Conservation (phyloP, 2,329 filamentous ascomycete genomes). For the Macroventuria anomochaeta region DNA sequence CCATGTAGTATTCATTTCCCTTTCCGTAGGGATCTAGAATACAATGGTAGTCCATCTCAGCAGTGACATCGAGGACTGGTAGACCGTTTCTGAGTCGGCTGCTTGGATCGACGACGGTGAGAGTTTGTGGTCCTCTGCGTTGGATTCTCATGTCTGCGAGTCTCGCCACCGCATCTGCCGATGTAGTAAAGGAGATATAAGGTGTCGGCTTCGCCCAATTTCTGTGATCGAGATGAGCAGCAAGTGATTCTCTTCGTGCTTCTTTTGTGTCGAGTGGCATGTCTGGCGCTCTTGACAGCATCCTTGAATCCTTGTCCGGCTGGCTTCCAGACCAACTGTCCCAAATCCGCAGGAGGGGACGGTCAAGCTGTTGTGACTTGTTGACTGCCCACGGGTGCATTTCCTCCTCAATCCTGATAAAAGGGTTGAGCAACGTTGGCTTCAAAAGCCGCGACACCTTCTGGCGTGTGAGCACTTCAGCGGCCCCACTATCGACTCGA, state of each 20-base stretch:
- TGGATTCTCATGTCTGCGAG: slow-evolving; percentile 1
- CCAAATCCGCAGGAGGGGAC: slow-evolving; percentile 19
- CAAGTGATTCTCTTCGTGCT: not conserved
- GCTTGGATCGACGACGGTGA: slow-evolving; percentile 21
- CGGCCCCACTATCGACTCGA: not conserved
- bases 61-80: slow-evolving; percentile 18
- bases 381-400: slow-evolving; percentile 9
- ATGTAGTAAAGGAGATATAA: slow-evolving; percentile 10
- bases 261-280: not conserved
- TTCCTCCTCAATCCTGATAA: slow-evolving; percentile 4
- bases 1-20: slow-evolving; percentile 12
- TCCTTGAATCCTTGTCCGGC: slow-evolving; percentile 1
- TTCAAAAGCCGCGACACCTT: slow-evolving; percentile 10
- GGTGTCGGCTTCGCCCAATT: slow-evolving; percentile 8
- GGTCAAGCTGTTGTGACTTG: not conserved
- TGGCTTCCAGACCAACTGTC: slow-evolving; percentile 21
- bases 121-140: slow-evolving; percentile 6
- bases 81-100: slow-evolving; percentile 17
- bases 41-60: slow-evolving; percentile 21
- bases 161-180: not conserved
- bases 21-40: slow-evolving; percentile 16
- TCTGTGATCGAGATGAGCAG: slow-evolving; percentile 5
- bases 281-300: slow-evolving; percentile 2
- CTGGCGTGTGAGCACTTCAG: not conserved
- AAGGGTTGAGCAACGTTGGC: not conserved